Evolutionary conservation across 495 filamentous ascomycete species (phyloP), one percentile per base, ranked within the genome.

Genomic region (Cudoniella acicularis): DNA sequence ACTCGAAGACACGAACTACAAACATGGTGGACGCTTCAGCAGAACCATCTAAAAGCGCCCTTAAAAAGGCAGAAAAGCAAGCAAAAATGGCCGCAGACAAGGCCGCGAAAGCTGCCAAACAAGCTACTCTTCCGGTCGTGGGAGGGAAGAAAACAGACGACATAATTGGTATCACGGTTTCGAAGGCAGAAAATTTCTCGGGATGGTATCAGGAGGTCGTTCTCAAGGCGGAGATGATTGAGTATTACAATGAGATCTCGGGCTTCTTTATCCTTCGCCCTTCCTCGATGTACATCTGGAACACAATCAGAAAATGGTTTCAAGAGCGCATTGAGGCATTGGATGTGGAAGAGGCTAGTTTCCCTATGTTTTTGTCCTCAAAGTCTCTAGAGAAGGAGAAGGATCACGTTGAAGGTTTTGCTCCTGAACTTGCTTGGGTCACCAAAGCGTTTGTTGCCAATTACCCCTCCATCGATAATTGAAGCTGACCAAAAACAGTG

Each of bases 381-480:
- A 93, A 92, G 74, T 91, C 92, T 10, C 76, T 99, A 64, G 84
- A 97, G 76, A 84, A 87, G 64, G 95, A 98, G 77, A 97, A 97
- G 81, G 89, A 91, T 59, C 95, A 98, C 69, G 87, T 98, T 56
- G 92, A 98, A 73, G 95, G 95, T 23, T 98, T 98, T 72, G 93
- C 92, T 56, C 91, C 94, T 51, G 94, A 99, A 74, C 87, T 99
- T 60, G 95, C 95, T 52, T 98, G 94, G 94, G 95, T 99, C 41
- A 98, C 95, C 26, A 90, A 94, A 73, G 92, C 91, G 86, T 92
- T 80, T 75, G 85, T 72, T 52, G 49, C 26, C 22, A 36, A 18
- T 54, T 42, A 56, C 56, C 21, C 41, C 21, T 18, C 26, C n/a
- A 23, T 49, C 21, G 17, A 42, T 30, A 6, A 4, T 17, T 27